Evolutionary conservation across 257 asterid genomes (phyloP), one percentile per base, ranked within the genome.

Genomic region (Penstemon eatonii): DNA sequence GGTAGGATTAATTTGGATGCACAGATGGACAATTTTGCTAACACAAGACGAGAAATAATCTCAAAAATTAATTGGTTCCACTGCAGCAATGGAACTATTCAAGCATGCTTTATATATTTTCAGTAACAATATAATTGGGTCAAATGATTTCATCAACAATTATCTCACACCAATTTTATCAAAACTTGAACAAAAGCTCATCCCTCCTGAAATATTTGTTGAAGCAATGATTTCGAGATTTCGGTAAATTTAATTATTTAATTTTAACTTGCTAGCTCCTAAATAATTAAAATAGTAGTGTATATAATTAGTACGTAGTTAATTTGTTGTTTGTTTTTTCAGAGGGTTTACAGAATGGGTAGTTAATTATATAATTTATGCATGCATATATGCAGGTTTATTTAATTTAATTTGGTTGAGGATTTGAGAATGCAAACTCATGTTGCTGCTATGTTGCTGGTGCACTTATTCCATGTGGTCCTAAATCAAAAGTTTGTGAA

Each of bases 131-230:
- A n/a, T n/a, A n/a, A 81, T 89, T 2, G 96, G 95, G 6, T 80
- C 96, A 59, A 89, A 89, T 70, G 96, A 87, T 75, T 85, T 89
- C 87, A 81, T 87, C 80, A 89, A 87, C 87, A 87, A 89, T 72
- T 87, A 89, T 66, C 76, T 87, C 6, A 73, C 79, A 0, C 89
- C 95, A 1, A 41, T 73, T 40, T 10, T 87, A 58, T 75, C 89
- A 8, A 69, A 73, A 44, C 10, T 73, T 3, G 78, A 81, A 37
- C 91, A 75, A 60, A 53, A 66, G 5, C 49, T 78, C 33, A 70
- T 82, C 11, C 7, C 90, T 15, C 96, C 96, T 19, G 72, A 75
- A 62, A 57, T 66, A 7, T 90, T 88, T 36, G 92, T 86, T 1
- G 82, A 64, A 33, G 75, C 83, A 77, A 62, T 90, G 88, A 86